Conservation (phyloP, 768 basidiomycete genomes). For the Tephrocybe sp. region DNA sequence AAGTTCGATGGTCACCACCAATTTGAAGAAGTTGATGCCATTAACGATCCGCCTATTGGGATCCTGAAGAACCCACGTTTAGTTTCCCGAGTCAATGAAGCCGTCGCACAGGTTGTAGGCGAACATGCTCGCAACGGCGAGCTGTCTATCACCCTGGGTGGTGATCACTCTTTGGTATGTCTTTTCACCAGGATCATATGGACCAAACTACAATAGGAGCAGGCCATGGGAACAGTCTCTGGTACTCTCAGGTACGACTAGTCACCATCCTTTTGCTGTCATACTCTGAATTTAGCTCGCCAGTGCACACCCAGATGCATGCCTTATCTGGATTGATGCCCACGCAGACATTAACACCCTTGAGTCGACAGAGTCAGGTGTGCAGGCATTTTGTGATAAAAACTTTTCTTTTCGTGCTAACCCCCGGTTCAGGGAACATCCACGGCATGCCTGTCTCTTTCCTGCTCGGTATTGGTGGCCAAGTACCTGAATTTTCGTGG, state of each 20-base stretch:
- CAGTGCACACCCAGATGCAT: slow-evolving; percentile 75
- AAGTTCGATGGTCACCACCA: slow-evolving; percentile 88
- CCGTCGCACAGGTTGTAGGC: slow-evolving; percentile 77
- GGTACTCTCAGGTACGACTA: slow-evolving; percentile 72
- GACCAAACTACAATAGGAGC: slow-evolving; percentile 6
- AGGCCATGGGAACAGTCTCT: slow-evolving; percentile 91
- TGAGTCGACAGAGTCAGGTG: slow-evolving; percentile 76
- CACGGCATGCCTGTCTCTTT: slow-evolving; percentile 99
- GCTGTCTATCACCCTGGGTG: slow-evolving; percentile 89
- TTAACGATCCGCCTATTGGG: slow-evolving; percentile 78
- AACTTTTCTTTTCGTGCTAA: not conserved
- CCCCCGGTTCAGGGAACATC: slow-evolving; percentile 68
- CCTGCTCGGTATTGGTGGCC: slow-evolving; percentile 61
- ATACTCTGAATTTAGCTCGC: not conserved
- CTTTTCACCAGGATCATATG: not conserved
- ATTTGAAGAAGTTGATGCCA: slow-evolving; percentile 71
- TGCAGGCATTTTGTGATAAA: slow-evolving; percentile 19
- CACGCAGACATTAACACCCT: slow-evolving; percentile 96
- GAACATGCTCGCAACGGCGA: slow-evolving; percentile 74
- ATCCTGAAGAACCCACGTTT: slow-evolving; percentile 88
- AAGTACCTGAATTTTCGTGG: slow-evolving; percentile 48
- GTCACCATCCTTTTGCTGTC: not conserved
- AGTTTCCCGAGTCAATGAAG: slow-evolving; percentile 80
- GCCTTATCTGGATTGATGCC: slow-evolving; percentile 96
- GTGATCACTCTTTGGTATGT: slow-evolving; percentile 91